Base-by-base conservation (phyloP, 306 rosid genomes). In the Mucuna pruriens region DNA sequence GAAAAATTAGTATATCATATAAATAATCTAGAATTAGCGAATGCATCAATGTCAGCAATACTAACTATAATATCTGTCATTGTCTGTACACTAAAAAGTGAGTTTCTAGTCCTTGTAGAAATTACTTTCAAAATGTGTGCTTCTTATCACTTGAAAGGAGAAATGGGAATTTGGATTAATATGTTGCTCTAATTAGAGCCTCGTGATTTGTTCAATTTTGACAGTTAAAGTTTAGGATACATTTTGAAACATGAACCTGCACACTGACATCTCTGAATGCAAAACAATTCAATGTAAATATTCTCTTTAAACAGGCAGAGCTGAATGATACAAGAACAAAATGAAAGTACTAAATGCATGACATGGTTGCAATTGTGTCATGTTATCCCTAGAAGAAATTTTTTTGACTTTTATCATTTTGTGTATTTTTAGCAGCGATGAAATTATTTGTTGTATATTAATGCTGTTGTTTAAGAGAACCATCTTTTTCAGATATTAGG, bases 361-460 rank as follows among this genome's bases (percentile, higher is more conserved):
- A 71, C 34, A 44, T 34, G 31, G 23, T 71, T 80, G 76, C 48
- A 76, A 13, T 20, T 60, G 58, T 51, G 6, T 31, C 77, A 1
- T 57, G 9, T 40, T 64, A 15, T 23, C n/a, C 20, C 60, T 29
- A 22, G 74, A 60, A 45, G 65, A 55, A 49, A 71, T 49, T 38
- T 40, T 76, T 70, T 76, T 67, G 44, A 52, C 75, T 51, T 70
- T 65, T 49, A 26, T 20, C 33, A 17, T 62, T 71, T 51, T 62
- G 12, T 49, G 10, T 67, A 52, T 54, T 69, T 61, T 61, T 83
- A 3, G 82, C n/a, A 70, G 74, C 49, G 15, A 34, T 48, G 29
- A 31, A 15, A 45, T 62, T 62, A 23, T 76, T 26, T 34, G 20
- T 16, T 75, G 34, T 74, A 71, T 78, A 45, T 63, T 25, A 49